These are phyloP conservation scores for Kazachstania bromeliacearum DNA, from an alignment of 805 yeast species.

Conservation along the genomic window DNA sequence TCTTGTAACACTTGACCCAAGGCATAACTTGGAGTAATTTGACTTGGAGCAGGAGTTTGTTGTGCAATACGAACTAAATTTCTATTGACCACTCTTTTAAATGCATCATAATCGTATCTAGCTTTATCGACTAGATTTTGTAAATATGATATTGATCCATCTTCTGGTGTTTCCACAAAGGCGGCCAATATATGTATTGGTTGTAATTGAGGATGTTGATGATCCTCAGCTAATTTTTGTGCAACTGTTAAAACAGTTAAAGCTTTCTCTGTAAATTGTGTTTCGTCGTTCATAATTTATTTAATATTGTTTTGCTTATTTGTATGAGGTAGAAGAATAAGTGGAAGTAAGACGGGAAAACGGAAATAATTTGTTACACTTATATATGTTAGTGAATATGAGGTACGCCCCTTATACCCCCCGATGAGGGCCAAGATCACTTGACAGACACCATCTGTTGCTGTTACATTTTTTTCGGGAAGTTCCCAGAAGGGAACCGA, in stretches of 20 bases:
- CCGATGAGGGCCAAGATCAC: too few species aligned
- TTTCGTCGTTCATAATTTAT: slow-evolving; percentile 38
- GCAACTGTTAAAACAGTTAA: slow-evolving; percentile 72
- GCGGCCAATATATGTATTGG: slow-evolving; percentile 94
- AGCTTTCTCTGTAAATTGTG: slow-evolving; percentile 92
- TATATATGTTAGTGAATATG: too few species aligned
- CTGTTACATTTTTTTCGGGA: too few species aligned
- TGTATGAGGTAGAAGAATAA: too few species aligned
- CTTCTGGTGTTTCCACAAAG: slow-evolving; percentile 55
- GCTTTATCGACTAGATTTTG: slow-evolving; percentile 79
- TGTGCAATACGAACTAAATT: slow-evolving; percentile 77
- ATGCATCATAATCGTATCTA: slow-evolving; percentile 73
- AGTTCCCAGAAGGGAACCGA: too few species aligned
- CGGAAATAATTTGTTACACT: too few species aligned
- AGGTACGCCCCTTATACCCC: too few species aligned
- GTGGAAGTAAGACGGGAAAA: too few species aligned
- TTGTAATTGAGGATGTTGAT: slow-evolving; percentile 68
- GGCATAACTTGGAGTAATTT: slow-evolving; percentile 65
- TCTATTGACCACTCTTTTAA: slow-evolving; percentile 73
- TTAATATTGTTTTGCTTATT: too few species aligned
- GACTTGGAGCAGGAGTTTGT: slow-evolving; percentile 83
- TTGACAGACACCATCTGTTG: too few species aligned
- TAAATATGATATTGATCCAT: slow-evolving; percentile 53
- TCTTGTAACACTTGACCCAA: slow-evolving; percentile 63
- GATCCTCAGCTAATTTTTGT: slow-evolving; percentile 71